A percentile compares a stretch with the other conserved stretches of the same genome.
Conservation (phyloP, 1,139 yeast genomes). For the Blastobotrys capitulatus region DNA sequence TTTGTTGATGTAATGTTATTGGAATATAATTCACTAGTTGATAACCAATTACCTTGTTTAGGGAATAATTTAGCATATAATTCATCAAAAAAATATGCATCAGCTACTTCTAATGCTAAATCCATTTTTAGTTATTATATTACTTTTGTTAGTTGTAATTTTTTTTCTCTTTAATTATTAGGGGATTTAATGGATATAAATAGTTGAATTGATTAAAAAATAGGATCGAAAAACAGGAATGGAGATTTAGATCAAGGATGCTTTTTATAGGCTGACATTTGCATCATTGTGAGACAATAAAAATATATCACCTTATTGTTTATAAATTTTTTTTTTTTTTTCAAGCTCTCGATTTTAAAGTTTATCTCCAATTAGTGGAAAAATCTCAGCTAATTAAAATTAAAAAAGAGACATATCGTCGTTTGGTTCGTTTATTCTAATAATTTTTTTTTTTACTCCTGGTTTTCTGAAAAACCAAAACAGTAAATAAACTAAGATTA, state of each 20-base stretch:
- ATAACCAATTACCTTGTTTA: slow-evolving; percentile 2
- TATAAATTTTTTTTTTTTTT: background rate
- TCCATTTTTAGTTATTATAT: slow-evolving; percentile 55
- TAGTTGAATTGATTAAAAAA: no score
- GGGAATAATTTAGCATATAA: slow-evolving; percentile 60
- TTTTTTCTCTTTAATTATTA: background rate
- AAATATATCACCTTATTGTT: background rate
- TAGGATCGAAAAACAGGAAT: no score
- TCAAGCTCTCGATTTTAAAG: no score
- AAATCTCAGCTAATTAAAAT: no score
- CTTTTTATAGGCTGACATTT: background rate
- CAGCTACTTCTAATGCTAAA: slow-evolving; percentile 74
- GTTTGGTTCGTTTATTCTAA: background rate
- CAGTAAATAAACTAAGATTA: background rate
- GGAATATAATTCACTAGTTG: background rate
- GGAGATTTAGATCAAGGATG: no score
- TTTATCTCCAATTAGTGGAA: no score
- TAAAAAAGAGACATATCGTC: background rate
- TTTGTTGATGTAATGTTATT: background rate
- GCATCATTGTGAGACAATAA: background rate
- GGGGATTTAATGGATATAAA: background rate
- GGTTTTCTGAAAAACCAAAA: no score
- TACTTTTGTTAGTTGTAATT: no score
- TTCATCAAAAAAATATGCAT: slow-evolving; percentile 65
- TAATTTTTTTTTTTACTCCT: background rate